Evolutionary conservation across 495 filamentous ascomycete species (phyloP).

Genomic region (Aspergillus incahuasiensis): DNA sequence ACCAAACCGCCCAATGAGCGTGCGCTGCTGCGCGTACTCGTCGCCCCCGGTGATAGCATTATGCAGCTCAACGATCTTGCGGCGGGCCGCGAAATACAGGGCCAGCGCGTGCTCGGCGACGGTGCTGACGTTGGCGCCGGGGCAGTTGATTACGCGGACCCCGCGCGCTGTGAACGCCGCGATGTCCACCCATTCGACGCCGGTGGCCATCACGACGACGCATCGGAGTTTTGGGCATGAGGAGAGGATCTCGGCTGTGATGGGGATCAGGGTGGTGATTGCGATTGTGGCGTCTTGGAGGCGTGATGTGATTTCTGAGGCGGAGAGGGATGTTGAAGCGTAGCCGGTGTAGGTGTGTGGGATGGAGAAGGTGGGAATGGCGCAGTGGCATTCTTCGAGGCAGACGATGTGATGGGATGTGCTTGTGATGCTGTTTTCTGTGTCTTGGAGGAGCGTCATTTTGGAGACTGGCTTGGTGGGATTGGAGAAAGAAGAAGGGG

Average conservation of each 20-base stretch:
- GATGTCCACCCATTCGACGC: slow-evolving; percentile 48
- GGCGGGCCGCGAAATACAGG: slow-evolving; percentile 49
- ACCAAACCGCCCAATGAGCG: not conserved
- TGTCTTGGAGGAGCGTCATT: not conserved
- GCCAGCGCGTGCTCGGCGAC: slow-evolving; percentile 52
- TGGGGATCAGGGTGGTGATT: slow-evolving; percentile 35
- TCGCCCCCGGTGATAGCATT: not conserved
- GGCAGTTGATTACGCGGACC: slow-evolving; percentile 44
- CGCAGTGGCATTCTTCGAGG: slow-evolving; percentile 43
- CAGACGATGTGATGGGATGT: slow-evolving; percentile 39
- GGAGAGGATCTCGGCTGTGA: slow-evolving; percentile 32
- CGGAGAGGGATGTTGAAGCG: slow-evolving; percentile 30
- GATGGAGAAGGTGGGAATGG: slow-evolving; percentile 37
- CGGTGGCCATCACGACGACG: slow-evolving; percentile 47
- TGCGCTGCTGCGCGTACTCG: not conserved
- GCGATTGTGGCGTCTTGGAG: slow-evolving; percentile 46
- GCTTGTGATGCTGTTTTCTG: not conserved
- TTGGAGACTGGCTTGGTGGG: not conserved
- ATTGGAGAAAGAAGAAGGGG: too few relatives aligned
- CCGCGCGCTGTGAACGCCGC: slow-evolving; percentile 38
- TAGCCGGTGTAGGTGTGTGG: slow-evolving; percentile 29
- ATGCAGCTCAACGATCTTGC: slow-evolving; percentile 38
- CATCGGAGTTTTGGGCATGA: slow-evolving; percentile 38
- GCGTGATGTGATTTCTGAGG: slow-evolving; percentile 30
- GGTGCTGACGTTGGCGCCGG: slow-evolving; percentile 44